phyloP scores from a whole-genome alignment of 148 eudicot species.

The Silene uniflora region DNA sequence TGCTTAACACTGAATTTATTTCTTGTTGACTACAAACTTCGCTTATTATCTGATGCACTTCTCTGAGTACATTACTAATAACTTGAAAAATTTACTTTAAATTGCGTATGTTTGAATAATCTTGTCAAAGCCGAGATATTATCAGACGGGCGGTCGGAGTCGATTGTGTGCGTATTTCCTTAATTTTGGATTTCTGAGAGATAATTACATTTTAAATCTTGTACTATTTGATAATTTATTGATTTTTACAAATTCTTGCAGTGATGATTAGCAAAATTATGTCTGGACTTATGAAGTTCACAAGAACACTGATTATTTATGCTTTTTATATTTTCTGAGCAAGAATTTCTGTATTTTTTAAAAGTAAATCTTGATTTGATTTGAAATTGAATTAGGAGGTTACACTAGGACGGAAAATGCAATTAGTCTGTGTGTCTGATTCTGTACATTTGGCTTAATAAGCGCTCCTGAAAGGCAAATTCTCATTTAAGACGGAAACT shows the following conservation, averaged over 20 bases:
- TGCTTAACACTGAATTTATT: constrained; percentile 18
- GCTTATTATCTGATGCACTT: constrained; percentile 27
- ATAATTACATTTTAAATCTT: not conserved
- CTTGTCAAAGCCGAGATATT: constrained; percentile 16
- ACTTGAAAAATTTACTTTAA: not conserved
- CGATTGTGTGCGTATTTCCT: constrained; percentile 24
- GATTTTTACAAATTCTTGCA: not conserved
- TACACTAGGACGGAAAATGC: too few relatives aligned
- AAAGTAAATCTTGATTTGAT: too few relatives aligned
- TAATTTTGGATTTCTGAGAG: constrained; percentile 19
- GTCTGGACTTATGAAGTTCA: constrained; percentile 34
- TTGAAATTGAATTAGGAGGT: too few relatives aligned
- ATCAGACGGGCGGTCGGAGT: constrained; percentile 36
- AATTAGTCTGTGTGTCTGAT: too few relatives aligned
- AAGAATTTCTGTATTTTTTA: not conserved
- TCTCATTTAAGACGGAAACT: too few relatives aligned
- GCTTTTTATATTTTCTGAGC: constrained; percentile 18
- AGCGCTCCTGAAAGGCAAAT: too few relatives aligned
- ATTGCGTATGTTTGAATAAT: not conserved
- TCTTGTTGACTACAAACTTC: constrained; percentile 19
- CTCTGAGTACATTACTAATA: too few relatives aligned
- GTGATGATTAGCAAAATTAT: constrained; percentile 29
- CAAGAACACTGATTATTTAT: constrained; percentile 11
- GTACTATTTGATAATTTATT: too few relatives aligned
- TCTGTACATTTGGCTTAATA: too few relatives aligned